Percentiles rank a stretch among this genome's conserved stretches.
These are phyloP conservation scores for Trichoderma afroharzianum DNA, from an alignment of 2,329 filamentous ascomycete species.

Conservation along the genomic window DNA sequence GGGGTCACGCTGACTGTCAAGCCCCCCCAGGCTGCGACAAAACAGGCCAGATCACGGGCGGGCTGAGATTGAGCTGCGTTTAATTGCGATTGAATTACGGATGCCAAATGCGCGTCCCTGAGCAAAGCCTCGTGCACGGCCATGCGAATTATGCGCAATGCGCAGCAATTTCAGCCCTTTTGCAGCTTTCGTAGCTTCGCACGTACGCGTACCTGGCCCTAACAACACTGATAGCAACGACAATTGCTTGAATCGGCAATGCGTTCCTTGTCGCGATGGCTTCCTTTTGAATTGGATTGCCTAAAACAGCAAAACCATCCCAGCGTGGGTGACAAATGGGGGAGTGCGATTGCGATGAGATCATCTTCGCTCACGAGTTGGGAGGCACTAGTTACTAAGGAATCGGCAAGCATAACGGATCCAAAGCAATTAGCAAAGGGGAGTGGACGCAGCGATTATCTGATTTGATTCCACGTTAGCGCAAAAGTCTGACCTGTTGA, in stretches of 20 bases:
- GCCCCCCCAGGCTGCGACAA: conserved; percentile 2
- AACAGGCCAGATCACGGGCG: conserved; percentile 6
- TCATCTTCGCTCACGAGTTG: neutral
- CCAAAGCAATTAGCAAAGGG: neutral
- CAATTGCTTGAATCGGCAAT: neutral
- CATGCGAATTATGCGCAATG: neutral
- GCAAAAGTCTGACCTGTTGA: conserved; percentile 6
- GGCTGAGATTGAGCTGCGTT: neutral
- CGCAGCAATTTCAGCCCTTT: neutral
- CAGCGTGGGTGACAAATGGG: neutral
- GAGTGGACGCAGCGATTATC: neutral
- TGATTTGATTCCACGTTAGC: conserved; percentile 4
- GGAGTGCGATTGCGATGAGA: neutral
- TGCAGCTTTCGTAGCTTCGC: neutral
- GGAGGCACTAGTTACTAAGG: neutral
- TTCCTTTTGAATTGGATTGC: neutral
- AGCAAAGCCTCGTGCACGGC: neutral
- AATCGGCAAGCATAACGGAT: neutral
- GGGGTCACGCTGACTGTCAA: conserved; percentile 3
- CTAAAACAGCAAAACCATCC: neutral
- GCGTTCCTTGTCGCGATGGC: neutral
- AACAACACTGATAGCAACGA: neutral
- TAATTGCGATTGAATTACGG: neutral
- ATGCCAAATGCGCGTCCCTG: neutral
- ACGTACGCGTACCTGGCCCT: neutral